Percentiles rank a stretch among this genome's conserved stretches.
Evolutionary conservation across 169 alveolate genomes (phyloP).

Genomic region (Plasmodium relictum): DNA sequence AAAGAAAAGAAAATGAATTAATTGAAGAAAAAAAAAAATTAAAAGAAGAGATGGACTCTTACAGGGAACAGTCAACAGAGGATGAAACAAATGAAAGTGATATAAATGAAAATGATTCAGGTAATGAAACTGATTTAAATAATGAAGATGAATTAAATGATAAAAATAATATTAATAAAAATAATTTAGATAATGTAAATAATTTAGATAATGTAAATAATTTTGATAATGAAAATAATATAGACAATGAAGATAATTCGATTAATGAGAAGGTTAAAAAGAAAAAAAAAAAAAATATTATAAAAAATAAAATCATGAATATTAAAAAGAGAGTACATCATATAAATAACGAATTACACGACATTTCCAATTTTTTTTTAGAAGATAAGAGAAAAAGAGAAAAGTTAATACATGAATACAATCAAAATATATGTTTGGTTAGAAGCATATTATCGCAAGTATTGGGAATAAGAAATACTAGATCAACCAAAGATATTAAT

Average conservation of each 20-base stretch:
- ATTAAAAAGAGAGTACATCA: constrained; percentile 30
- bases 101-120: neutral
- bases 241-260: neutral
- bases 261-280: neutral
- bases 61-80: constrained; percentile 7
- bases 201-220: neutral
- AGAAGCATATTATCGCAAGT: constrained; percentile 52
- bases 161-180: neutral
- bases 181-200: neutral
- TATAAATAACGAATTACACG: constrained; percentile 41
- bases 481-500: constrained; percentile 6
- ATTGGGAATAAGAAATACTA: constrained; percentile 35
- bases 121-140: neutral
- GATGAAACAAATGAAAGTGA: constrained; percentile 1
- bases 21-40: constrained; percentile 28
- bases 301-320: constrained; percentile 22
- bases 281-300: constrained; percentile 9
- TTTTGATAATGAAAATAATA: neutral
- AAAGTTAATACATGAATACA: constrained; percentile 25
- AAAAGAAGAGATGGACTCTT: constrained; percentile 52
- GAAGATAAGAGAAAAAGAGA: constrained; percentile 48
- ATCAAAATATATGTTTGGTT: constrained; percentile 31
- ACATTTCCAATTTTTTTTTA: constrained; percentile 43
- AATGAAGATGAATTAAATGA: neutral
- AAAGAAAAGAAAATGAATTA: constrained; percentile 32